Conservation (phyloP, 2,329 filamentous ascomycete species). For the Calonectria naviculata region DNA sequence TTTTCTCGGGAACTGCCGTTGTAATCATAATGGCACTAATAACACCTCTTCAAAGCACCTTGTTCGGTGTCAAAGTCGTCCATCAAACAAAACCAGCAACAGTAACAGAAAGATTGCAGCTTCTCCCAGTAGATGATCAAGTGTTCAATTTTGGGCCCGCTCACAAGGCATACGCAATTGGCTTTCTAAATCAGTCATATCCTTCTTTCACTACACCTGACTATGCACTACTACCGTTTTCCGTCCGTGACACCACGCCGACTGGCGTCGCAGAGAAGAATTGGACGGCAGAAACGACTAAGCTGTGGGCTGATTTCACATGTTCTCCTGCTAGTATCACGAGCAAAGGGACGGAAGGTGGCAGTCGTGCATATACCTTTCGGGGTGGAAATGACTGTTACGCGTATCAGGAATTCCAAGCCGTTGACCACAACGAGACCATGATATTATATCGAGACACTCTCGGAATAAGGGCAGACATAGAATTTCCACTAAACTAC, state of each 20-base stretch:
- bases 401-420: neutral
- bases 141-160: conserved; percentile 39
- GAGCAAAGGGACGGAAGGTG: neutral
- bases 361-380: neutral
- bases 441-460: neutral
- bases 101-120: conserved; percentile 12
- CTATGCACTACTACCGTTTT: conserved; percentile 57
- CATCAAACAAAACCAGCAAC: conserved; percentile 12
- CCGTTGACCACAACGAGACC: neutral
- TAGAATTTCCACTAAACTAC: neutral
- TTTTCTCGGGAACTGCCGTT: conserved; percentile 58
- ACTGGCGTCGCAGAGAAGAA: conserved; percentile 27
- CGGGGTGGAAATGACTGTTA: neutral
- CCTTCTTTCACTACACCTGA: conserved; percentile 56
- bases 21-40: conserved; percentile 65
- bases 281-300: conserved; percentile 42
- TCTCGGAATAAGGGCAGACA: neutral
- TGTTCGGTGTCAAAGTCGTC: conserved; percentile 56
- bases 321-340: conserved; percentile 48
- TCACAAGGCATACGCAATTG: conserved; percentile 57
- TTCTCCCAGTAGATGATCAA: conserved; percentile 39
- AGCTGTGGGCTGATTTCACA: conserved; percentile 48
- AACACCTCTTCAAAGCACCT: conserved; percentile 65
- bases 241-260: conserved; percentile 10
- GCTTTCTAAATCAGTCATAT: conserved; percentile 56